Conservation (phyloP, 305 asterid species). For the Fraxinus dipetala region DNA sequence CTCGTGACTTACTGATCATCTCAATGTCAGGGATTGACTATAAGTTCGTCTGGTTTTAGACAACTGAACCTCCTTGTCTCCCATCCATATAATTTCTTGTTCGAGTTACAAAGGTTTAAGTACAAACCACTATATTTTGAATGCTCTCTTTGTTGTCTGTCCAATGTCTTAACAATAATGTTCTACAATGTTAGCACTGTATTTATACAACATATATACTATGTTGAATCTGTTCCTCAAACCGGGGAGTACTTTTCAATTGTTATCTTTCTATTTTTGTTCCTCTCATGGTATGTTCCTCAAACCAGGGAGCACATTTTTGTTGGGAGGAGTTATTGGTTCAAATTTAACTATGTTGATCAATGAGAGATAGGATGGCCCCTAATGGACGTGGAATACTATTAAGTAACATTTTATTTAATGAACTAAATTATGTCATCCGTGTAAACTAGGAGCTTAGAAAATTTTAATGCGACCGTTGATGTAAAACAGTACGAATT, state of each 20-base stretch:
- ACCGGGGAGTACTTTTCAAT: not conserved
- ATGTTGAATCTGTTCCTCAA: not conserved
- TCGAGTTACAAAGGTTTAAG: not conserved
- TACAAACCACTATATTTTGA: not conserved
- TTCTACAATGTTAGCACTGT: not conserved
- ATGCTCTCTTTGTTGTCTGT: not conserved
- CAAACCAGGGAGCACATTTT: not conserved
- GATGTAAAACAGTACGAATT: not conserved
- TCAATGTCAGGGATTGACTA: slow-evolving; percentile 3
- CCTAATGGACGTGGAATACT: not conserved
- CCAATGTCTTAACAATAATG: not conserved
- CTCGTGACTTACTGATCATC: slow-evolving; percentile 59
- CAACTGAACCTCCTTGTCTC: not conserved
- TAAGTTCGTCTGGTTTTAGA: not conserved
- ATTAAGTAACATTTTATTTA: not conserved
- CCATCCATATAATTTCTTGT: not conserved
- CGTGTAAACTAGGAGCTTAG: not conserved
- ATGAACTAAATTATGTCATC: not conserved
- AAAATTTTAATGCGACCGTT: not conserved
- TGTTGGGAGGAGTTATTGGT: not conserved
- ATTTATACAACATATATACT: not conserved
- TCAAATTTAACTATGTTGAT: not conserved
- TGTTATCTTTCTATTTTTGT: not conserved
- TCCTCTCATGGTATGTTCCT: not conserved
- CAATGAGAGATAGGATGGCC: not conserved